Base-by-base conservation (phyloP, 1,139 yeast species). In the Saccharomyces uvarum region DNA sequence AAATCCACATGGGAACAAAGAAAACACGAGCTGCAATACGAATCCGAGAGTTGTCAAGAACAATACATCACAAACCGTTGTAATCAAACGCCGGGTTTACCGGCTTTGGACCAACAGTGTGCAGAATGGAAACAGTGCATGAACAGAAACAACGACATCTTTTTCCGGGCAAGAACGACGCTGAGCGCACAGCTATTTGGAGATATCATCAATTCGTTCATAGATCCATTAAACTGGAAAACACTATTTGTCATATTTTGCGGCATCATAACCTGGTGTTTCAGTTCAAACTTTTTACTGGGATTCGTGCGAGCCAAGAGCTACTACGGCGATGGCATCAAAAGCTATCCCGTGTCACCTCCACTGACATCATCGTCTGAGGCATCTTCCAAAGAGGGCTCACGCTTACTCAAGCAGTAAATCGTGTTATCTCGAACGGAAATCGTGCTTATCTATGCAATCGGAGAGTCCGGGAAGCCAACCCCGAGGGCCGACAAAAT, bases 121-220 rank as follows among this genome's bases (percentile, higher is more conserved):
- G 75, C 78, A 32, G 74, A 75, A 47, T 88, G 96, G 95, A 85
- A 82, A 58, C 79, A 77, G 58, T 93, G 99, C 70, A 90, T 88
- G 96, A 82, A 84, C 62, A 77, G 89, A 57, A 95, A 91, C 63
- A 96, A 97, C 13, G 80, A 81, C 47, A 75, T 81, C 6, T 81
- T 90, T n/a, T 95, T 93, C 4, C 78, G 82, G 50, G 88, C 95
- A 2, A 78, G 81, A 61, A 80, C 90, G 31, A 81, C 90, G 0
- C 51, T 66, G 28, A 62, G 62, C 16, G 96, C 96, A 0, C 91
- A 85, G 64, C 81, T 95, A 0, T 77, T 89, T 65, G 95, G 95
- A 1, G 93, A 86, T 58, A 85, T 88, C 24, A 75, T 89, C 51
- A 86, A 89, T 68, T 85, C 93, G 2, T 86, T 89, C 61, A 73